A percentile compares a stretch with the other conserved stretches of the same genome.
These are phyloP conservation scores for Globisporangium viniferum DNA, from an alignment of 352 stramenopile species.

Conservation along the genomic window DNA sequence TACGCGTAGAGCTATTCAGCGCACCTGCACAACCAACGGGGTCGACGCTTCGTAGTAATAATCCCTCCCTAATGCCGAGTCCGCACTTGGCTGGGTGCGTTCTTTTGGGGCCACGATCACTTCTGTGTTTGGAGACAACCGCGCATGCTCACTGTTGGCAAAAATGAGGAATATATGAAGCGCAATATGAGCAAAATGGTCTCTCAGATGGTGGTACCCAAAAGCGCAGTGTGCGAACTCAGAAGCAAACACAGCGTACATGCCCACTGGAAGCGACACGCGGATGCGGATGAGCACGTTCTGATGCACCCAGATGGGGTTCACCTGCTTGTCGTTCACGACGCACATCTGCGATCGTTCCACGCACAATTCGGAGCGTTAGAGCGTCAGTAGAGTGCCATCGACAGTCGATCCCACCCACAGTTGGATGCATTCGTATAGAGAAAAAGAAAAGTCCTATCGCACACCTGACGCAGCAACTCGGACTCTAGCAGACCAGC, in stretches of 20 bases:
- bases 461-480: conserved; percentile 71
- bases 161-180: background rate
- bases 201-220: background rate
- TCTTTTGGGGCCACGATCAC: conserved; percentile 78
- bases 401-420: background rate
- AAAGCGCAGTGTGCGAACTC: background rate
- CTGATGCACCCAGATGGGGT: conserved; percentile 78
- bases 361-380: background rate
- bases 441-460: too few relatives aligned
- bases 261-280: conserved; percentile 51
- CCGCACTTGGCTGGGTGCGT: conserved; percentile 27
- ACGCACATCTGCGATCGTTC: conserved; percentile 64
- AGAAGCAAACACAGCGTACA: conserved; percentile 35
- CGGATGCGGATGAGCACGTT: conserved; percentile 72
- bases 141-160: conserved; percentile 53
- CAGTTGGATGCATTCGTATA: background rate
- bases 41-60: conserved; percentile 63
- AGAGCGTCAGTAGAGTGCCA: background rate
- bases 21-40: conserved; percentile 47
- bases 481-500: conserved; percentile 78
- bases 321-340: conserved; percentile 84
- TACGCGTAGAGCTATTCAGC: background rate
- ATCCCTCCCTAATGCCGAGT: conserved; percentile 36
- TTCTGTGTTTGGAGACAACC: conserved; percentile 65
- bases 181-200: background rate